These are phyloP conservation scores for Aspergillus carbonarius DNA, from an alignment of 2,329 filamentous ascomycete genomes.

Conservation along the genomic window DNA sequence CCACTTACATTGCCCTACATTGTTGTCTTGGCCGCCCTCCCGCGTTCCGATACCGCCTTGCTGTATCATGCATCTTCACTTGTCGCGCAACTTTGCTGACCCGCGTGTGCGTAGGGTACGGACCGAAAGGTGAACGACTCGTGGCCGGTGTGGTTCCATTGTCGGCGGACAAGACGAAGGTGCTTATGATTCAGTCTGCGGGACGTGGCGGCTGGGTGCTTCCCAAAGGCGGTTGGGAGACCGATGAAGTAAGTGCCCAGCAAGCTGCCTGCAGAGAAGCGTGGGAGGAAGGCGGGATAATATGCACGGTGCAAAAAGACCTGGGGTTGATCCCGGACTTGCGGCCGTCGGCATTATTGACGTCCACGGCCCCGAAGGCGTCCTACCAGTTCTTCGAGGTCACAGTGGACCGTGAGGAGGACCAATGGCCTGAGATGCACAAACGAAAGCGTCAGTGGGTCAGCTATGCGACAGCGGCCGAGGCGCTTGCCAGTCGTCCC, in stretches of 20 bases:
- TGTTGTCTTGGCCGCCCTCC: conserved; percentile 4
- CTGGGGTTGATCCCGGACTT: conserved; percentile 84
- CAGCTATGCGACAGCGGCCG: conserved; percentile 75
- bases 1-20: conserved; percentile 2
- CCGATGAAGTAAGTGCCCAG: conserved; percentile 82
- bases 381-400: conserved; percentile 68
- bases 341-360: conserved; percentile 57
- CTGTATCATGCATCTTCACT: not conserved
- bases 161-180: conserved; percentile 78
- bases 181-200: conserved; percentile 91
- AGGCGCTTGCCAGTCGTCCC: conserved; percentile 72
- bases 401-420: conserved; percentile 80
- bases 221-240: conserved; percentile 97
- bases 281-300: conserved; percentile 96
- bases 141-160: conserved; percentile 93
- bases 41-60: not conserved
- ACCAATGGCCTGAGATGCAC: conserved; percentile 88
- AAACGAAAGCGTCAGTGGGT: conserved; percentile 92
- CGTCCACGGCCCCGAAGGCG: conserved; percentile 65
- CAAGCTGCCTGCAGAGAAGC: conserved; percentile 86
- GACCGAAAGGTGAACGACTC: conserved; percentile 84
- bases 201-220: conserved; percentile 92
- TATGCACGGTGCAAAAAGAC: conserved; percentile 79
- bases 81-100: conserved; percentile 21
- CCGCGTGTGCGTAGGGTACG: conserved; percentile 67